Percentiles rank a stretch among this genome's conserved stretches.
Evolutionary conservation across 2,329 filamentous ascomycete species (phyloP).

Genomic region (Talaromyces sp.): DNA sequence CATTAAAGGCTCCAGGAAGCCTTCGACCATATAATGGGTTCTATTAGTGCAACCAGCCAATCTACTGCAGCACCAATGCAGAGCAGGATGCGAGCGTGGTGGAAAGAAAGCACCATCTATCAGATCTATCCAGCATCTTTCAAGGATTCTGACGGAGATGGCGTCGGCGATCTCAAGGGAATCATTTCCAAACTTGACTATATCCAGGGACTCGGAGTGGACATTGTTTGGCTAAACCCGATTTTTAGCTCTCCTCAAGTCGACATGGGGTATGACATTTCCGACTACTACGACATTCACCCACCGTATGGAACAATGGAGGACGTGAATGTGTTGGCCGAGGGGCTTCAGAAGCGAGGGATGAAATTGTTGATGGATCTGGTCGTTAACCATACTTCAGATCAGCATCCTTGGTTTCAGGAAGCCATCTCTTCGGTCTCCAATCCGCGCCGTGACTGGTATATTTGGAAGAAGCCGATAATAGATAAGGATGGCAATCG

Average conservation of each 20-base stretch:
- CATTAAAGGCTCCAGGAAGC: background rate
- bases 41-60: background rate
- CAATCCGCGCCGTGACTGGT: slow-evolving; percentile 68
- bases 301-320: slow-evolving; percentile 59
- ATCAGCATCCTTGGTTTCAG: slow-evolving; percentile 70
- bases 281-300: slow-evolving; percentile 49
- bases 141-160: slow-evolving; percentile 37
- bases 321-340: slow-evolving; percentile 64
- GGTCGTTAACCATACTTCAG: slow-evolving; percentile 75
- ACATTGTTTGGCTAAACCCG: slow-evolving; percentile 47
- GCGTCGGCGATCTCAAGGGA: slow-evolving; percentile 35
- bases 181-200: slow-evolving; percentile 35
- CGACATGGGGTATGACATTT: slow-evolving; percentile 60
- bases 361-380: slow-evolving; percentile 74
- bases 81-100: slow-evolving; percentile 30
- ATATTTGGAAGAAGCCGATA: slow-evolving; percentile 55
- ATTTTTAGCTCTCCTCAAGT: slow-evolving; percentile 50
- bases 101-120: slow-evolving; percentile 38
- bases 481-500: slow-evolving; percentile 52
- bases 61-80: background rate
- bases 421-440: slow-evolving; percentile 62
- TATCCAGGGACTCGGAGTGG: slow-evolving; percentile 28
- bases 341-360: slow-evolving; percentile 59
- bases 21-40: background rate
- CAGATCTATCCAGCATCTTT: slow-evolving; percentile 35